Base-by-base conservation (phyloP, 2,329 filamentous ascomycete genomes). In the Calonectria multiphialidica region DNA sequence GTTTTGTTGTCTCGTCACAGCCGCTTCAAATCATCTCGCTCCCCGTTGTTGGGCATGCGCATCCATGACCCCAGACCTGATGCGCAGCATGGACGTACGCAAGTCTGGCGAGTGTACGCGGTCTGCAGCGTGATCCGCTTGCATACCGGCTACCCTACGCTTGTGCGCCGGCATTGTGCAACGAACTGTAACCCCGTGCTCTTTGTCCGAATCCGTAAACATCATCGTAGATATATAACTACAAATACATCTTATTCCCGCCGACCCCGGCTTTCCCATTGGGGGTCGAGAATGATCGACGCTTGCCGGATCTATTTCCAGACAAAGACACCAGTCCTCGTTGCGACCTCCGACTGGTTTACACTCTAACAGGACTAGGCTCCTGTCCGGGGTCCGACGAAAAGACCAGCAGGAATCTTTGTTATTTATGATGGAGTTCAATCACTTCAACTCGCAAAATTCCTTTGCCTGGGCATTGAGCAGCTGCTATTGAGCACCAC, bases 131-230 rank as follows among this genome's bases (percentile, higher is more conserved):
- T 30, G 66, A 44, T 45, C 45, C 57, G 45, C 57, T n/a, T 49
- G 65, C 35, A 40, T 59, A 37, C 21, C 33, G 35, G 21, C 53
- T 25, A 44, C 30, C 66, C 37, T 70, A 33, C 57, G 28, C 57
- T 47, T 59, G 37, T 57, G 59, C 53, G 23, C 68, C 42, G 67
- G 40, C 66, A 42, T 15, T 49, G 30, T 21, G 33, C 55, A 55
- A 71, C 62, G 63, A 69, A 68, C 70, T 28, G 44, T 66, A 66
- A 72, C 65, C 69, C 71, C 68, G 65, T 68, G 70, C 68, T 49
- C 62, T 65, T 67, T 69, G 30, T 55, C 35, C 21, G 49, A 61
- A 45, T 49, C 47, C 45, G 12, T 33, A 28, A 70, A 62, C 40
- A 57, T 16, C 25, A 40, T 40, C 53, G 4, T 40, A 37, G n/a